phyloP scores from a whole-genome alignment of 139 green algal species.

The Chlorella sp. region DNA sequence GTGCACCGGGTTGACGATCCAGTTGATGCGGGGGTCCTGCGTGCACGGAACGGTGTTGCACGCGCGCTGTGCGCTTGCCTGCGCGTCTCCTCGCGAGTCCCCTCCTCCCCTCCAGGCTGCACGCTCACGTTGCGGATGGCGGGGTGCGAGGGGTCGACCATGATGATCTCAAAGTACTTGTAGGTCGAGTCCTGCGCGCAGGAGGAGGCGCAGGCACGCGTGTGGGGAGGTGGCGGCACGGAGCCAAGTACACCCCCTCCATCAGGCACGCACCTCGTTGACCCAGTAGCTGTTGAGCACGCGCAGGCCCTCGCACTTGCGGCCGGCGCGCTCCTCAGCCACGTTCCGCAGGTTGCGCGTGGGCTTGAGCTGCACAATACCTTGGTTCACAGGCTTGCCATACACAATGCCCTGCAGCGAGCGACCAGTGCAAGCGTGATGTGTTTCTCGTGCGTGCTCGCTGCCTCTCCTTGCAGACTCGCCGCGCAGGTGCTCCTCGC shows the following conservation, averaged over 20 bases:
- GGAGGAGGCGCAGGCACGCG: too few species aligned
- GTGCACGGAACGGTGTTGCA: not conserved
- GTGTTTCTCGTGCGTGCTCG: too few species aligned
- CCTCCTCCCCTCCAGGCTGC: too few species aligned
- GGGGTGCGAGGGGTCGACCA: constrained; percentile 94
- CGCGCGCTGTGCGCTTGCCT: too few species aligned
- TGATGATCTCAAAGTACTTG: constrained; percentile 99
- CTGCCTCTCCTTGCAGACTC: too few species aligned
- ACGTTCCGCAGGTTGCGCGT: constrained; percentile 85
- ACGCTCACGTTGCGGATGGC: constrained; percentile 85
- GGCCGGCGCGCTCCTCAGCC: constrained; percentile 94
- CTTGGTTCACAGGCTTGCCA: constrained; percentile 96
- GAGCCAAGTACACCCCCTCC: too few species aligned
- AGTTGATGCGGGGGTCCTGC: constrained; percentile 97
- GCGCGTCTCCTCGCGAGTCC: too few species aligned
- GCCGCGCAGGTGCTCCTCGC: too few species aligned
- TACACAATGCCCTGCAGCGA: constrained; percentile 87
- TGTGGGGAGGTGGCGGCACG: too few species aligned
- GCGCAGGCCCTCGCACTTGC: constrained; percentile 87
- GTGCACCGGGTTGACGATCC: constrained; percentile 93
- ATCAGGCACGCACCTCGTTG: constrained; percentile 76
- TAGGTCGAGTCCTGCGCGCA: constrained; percentile 93
- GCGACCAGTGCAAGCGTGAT: not conserved
- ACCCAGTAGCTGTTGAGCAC: constrained; percentile 99
- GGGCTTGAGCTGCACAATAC: constrained; percentile 96